These are phyloP conservation scores for Pelargonium cotyledonis DNA, from an alignment of 441 rosid species.

Conservation along the genomic window DNA sequence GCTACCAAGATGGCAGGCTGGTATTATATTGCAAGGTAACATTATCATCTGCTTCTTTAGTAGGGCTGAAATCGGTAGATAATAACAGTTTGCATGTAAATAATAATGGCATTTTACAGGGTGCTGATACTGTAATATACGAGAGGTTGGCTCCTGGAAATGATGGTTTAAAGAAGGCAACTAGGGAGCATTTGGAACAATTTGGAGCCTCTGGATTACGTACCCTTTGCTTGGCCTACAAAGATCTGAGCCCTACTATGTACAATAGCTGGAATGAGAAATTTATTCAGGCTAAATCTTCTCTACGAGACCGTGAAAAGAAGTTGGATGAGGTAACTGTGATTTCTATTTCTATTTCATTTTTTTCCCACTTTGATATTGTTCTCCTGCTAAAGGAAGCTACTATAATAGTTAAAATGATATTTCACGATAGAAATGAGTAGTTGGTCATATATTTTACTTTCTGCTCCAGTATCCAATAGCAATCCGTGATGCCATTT, in stretches of 20 bases:
- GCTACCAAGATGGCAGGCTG: slow-evolving; percentile 86
- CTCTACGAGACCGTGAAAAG: slow-evolving; percentile 95
- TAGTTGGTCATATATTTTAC: not conserved
- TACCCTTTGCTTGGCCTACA: slow-evolving; percentile 96
- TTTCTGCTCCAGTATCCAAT: too few species aligned
- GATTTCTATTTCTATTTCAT: not conserved
- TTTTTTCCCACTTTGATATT: not conserved
- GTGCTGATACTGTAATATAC: slow-evolving; percentile 74
- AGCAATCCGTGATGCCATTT: too few species aligned
- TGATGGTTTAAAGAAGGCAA: slow-evolving; percentile 56
- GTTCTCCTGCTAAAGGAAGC: not conserved
- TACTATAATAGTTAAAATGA: not conserved
- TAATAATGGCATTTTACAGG: slow-evolving; percentile 43
- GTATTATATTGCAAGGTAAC: slow-evolving; percentile 94
- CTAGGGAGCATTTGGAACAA: slow-evolving; percentile 67
- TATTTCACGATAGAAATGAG: not conserved
- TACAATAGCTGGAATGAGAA: slow-evolving; percentile 99
- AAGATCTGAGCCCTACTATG: slow-evolving; percentile 61
- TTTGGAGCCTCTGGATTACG: slow-evolving; percentile 98
- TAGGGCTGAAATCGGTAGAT: slow-evolving; percentile 10
- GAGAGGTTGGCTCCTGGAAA: slow-evolving; percentile 72
- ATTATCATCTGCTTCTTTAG: slow-evolving; percentile 18
- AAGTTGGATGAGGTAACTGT: slow-evolving; percentile 86
- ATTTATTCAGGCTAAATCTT: slow-evolving; percentile 93
- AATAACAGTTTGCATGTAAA: not conserved